phyloP scores from a whole-genome alignment of 179 eudicot genomes.

The Corrigiola litoralis region DNA sequence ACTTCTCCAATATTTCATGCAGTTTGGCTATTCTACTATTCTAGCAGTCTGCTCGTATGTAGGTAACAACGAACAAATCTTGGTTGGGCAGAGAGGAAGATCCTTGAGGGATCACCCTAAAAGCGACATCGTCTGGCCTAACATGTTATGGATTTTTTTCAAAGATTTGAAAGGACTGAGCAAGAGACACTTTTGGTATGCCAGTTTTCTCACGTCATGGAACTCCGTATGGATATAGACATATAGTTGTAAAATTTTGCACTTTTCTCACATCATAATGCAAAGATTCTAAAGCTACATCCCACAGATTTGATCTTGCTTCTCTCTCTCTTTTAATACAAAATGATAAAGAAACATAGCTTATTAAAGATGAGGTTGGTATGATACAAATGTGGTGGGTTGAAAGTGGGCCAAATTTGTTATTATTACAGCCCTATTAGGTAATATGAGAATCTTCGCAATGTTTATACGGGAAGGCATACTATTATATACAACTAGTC shows the following conservation, averaged over 20 bases:
- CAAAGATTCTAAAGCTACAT: slow-evolving; percentile 16
- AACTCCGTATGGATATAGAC: background rate
- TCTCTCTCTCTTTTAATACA: background rate
- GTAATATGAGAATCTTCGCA: slow-evolving; percentile 28
- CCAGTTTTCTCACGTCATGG: slow-evolving; percentile 11
- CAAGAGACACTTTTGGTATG: background rate
- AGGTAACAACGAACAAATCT: slow-evolving; percentile 18
- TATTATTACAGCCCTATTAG: slow-evolving; percentile 11
- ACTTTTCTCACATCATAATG: slow-evolving; percentile 11
- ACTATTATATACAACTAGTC: slow-evolving; percentile 6
- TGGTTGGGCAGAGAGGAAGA: slow-evolving; percentile 25
- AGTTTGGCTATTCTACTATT: too few species aligned
- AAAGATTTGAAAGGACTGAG: slow-evolving; percentile 21
- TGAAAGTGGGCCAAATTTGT: slow-evolving; percentile 22
- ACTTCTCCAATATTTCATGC: too few species aligned
- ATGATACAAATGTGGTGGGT: slow-evolving; percentile 4
- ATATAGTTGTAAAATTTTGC: background rate
- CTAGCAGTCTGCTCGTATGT: too few species aligned
- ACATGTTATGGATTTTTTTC: slow-evolving; percentile 13
- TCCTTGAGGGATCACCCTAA: slow-evolving; percentile 12
- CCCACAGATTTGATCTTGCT: slow-evolving; percentile 8
- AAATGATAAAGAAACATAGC: background rate
- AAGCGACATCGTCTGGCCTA: slow-evolving; percentile 17
- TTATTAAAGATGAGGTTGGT: slow-evolving; percentile 4
- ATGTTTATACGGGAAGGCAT: background rate